phyloP scores from a whole-genome alignment of 495 filamentous ascomycete species.

The Chaetomium fimeti region DNA sequence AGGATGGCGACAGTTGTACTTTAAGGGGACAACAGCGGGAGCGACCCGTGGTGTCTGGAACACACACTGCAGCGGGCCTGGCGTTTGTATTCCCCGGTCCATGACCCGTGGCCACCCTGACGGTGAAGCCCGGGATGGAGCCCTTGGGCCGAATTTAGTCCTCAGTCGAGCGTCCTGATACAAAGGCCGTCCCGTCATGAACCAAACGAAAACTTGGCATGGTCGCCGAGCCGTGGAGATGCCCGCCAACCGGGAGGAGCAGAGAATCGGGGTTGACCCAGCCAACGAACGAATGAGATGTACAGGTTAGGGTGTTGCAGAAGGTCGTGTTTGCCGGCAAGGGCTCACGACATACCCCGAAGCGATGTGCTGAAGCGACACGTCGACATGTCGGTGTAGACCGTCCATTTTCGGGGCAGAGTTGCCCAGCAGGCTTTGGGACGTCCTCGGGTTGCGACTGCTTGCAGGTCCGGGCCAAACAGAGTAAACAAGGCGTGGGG shows the following conservation, averaged over 20 bases:
- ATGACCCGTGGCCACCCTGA: constrained; percentile 25
- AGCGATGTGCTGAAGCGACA: constrained; percentile 33
- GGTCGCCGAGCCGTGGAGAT: constrained; percentile 1
- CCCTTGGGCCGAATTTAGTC: background rate
- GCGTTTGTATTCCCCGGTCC: constrained; percentile 36
- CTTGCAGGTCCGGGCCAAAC: constrained; percentile 38
- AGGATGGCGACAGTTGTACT: constrained; percentile 32
- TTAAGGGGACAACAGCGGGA: constrained; percentile 30
- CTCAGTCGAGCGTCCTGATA: constrained; percentile 9
- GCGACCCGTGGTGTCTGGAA: constrained; percentile 37
- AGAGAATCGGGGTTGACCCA: background rate
- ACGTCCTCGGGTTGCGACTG: constrained; percentile 25
- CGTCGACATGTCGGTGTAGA: constrained; percentile 39
- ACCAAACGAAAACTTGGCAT: constrained; percentile 6
- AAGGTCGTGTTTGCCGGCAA: constrained; percentile 29
- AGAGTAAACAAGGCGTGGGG: constrained; percentile 26
- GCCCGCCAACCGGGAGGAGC: constrained; percentile 3
- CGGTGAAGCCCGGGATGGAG: constrained; percentile 5
- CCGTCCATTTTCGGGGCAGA: constrained; percentile 9
- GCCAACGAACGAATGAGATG: constrained; percentile 11
- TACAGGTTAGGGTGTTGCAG: constrained; percentile 14
- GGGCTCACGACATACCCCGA: constrained; percentile 28
- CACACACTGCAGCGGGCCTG: constrained; percentile 31
- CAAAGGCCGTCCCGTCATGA: constrained; percentile 18
- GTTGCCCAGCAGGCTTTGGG: constrained; percentile 7